Base-by-base conservation (phyloP, 192 early-diverging fungal genomes). In the Kappamyces sp. region DNA sequence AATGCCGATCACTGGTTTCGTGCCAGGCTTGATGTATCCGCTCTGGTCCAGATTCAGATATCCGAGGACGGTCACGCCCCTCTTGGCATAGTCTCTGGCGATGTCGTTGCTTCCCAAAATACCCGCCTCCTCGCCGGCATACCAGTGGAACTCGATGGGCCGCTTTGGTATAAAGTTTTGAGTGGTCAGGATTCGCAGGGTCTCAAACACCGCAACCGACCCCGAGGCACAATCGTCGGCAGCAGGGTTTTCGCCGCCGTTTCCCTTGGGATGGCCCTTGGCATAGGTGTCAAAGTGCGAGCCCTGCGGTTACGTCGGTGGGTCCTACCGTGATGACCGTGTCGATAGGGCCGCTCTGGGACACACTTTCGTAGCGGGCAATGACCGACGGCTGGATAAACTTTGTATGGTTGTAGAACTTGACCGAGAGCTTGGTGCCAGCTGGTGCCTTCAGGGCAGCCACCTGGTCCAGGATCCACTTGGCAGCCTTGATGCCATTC, bases 61-160 rank as follows among this genome's bases (percentile, higher is more conserved):
- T 9, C 36, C 13, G 33, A 69, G 47, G 36, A 63, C 67, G 10
- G 33, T 40, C 6, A 41, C 35, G 12, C 52, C 52, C 31, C 40
- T 39, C 4, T 49, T 60, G 3, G 67, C 67, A 60, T 69, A 69
- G n/a, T 13, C 33, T 13, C 42, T 50, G 9, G 67, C 67, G 54
- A 69, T 48, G 33, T 63, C 88, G 67, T 89, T 85, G 36, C 83
- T 86, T 13, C 91, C 90, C 52, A 88, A 70, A 3, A 92, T 70
- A 44, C 89, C 90, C 50, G 74, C 86, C 71, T 91, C 90, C 74
- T 94, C 88, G 55, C 79, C 91, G 47, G 89, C 85, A 65, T 94
- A 92, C 88, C 88, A 92, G 73, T 94, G 90, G 77, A 92, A 91
- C 64, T 94, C 92, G 33, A 94, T 88, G 37, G 90, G 77, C 49